Conservation (phyloP, 805 yeast genomes). For the Brettanomyces naardenensis region DNA sequence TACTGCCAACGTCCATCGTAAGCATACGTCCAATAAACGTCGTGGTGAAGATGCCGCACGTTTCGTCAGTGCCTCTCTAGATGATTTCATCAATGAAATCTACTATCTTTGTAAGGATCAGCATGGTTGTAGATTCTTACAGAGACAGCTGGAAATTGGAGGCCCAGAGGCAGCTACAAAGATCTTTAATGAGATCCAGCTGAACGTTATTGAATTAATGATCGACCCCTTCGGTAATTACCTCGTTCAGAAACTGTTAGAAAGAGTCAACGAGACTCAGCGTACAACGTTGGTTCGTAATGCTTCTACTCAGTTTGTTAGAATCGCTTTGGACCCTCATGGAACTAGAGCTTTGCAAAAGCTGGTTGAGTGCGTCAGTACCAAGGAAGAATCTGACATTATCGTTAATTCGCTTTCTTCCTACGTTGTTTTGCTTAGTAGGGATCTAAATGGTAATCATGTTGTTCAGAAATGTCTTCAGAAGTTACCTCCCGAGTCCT, state of each 20-base stretch:
- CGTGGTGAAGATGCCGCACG: conserved; percentile 63
- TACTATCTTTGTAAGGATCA: conserved; percentile 86
- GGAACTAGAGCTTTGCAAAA: conserved; percentile 96
- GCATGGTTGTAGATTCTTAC: conserved; percentile 92
- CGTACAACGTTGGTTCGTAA: conserved; percentile 60
- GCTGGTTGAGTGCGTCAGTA: conserved; percentile 71
- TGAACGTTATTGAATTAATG: conserved; percentile 82
- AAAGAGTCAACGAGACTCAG: conserved; percentile 63
- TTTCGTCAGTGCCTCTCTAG: conserved; percentile 58
- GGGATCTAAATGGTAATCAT: conserved; percentile 94
- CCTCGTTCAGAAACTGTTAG: conserved; percentile 82
- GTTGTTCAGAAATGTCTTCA: conserved; percentile 90
- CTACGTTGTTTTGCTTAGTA: conserved; percentile 70
- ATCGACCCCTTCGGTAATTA: conserved; percentile 97
- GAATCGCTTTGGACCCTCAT: conserved; percentile 86
- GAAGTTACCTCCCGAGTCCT: conserved; percentile 55
- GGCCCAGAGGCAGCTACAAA: conserved; percentile 57
- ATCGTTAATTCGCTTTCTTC: conserved; percentile 31
- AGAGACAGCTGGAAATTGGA: conserved; percentile 69
- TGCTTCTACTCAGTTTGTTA: conserved; percentile 65
- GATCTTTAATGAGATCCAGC: conserved; percentile 74
- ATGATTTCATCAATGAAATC: conserved; percentile 65
- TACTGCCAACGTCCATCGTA: conserved; percentile 28
- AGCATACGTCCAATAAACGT: conserved; percentile 25
- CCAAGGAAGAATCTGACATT: conserved; percentile 63